Evolutionary conservation across 441 rosid genomes (phyloP).

Genomic region (Corymbia calophylla): DNA sequence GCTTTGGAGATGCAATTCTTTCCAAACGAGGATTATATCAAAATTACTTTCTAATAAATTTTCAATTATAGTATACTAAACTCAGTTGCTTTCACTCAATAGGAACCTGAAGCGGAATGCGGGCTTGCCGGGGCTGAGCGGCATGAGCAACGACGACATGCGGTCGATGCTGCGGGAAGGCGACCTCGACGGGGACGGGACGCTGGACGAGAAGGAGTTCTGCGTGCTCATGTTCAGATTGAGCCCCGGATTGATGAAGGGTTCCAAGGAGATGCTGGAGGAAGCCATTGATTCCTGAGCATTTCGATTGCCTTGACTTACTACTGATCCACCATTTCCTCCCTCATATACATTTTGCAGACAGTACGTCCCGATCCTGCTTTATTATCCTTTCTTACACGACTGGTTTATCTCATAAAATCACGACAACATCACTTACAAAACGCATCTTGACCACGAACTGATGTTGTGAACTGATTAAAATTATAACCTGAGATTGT

Average conservation of each 20-base stretch:
- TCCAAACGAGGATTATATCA: too few relatives aligned
- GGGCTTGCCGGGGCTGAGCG: slow-evolving; percentile 17
- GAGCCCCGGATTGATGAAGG: slow-evolving; percentile 27
- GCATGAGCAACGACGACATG: slow-evolving; percentile 22
- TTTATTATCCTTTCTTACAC: neutral
- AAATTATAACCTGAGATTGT: neutral
- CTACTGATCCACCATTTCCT: neutral
- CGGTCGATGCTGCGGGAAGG: slow-evolving; percentile 29
- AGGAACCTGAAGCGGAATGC: slow-evolving; percentile 27
- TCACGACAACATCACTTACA: neutral
- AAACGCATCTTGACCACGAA: neutral
- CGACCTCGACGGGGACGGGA: slow-evolving; percentile 31
- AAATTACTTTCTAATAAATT: too few relatives aligned
- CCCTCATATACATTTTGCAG: neutral
- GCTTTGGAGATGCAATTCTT: too few relatives aligned
- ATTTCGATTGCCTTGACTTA: neutral
- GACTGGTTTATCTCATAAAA: neutral
- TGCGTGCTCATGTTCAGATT: slow-evolving; percentile 37
- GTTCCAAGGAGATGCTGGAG: slow-evolving; percentile 19
- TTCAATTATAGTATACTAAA: too few relatives aligned
- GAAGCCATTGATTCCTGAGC: slow-evolving; percentile 8
- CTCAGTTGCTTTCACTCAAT: too few relatives aligned
- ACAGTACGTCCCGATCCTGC: accelerated
- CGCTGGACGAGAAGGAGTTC: slow-evolving; percentile 27
- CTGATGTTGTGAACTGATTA: neutral